Conservation (phyloP, 768 basidiomycete species). For the Suillus subaureus region DNA sequence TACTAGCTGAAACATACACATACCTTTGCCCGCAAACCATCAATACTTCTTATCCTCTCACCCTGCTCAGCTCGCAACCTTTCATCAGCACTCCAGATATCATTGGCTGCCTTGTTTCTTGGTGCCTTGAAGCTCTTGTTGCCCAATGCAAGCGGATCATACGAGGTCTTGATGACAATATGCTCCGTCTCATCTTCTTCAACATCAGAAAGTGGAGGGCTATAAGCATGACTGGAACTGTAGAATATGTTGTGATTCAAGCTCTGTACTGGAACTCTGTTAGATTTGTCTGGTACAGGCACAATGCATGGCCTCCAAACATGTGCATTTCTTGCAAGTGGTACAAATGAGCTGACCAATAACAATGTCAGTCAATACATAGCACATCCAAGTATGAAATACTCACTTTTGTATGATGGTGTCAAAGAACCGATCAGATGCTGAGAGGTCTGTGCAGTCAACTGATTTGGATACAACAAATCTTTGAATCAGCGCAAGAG, state of each 20-base stretch:
- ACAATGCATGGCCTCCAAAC: background rate
- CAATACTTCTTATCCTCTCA: background rate
- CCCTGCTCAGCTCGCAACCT: background rate
- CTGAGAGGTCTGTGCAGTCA: background rate
- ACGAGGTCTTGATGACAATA: background rate
- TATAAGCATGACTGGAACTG: background rate
- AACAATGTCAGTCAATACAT: background rate
- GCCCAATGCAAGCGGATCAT: background rate
- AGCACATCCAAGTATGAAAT: background rate
- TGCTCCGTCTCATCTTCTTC: background rate
- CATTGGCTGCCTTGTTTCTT: background rate
- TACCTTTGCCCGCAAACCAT: background rate
- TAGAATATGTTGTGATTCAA: background rate
- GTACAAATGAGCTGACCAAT: background rate
- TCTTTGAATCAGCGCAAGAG: background rate
- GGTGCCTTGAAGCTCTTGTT: constrained; percentile 1
- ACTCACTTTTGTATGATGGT: background rate
- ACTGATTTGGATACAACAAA: background rate
- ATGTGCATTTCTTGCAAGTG: background rate
- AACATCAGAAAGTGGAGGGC: background rate
- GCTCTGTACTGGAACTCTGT: background rate
- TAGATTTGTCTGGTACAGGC: background rate
- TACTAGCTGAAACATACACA: background rate
- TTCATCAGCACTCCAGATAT: background rate
- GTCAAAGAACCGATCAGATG: background rate